Evolutionary conservation across 257 asterid genomes (phyloP), one percentile per base, ranked within the genome.

Genomic region (Fraxinus americana): DNA sequence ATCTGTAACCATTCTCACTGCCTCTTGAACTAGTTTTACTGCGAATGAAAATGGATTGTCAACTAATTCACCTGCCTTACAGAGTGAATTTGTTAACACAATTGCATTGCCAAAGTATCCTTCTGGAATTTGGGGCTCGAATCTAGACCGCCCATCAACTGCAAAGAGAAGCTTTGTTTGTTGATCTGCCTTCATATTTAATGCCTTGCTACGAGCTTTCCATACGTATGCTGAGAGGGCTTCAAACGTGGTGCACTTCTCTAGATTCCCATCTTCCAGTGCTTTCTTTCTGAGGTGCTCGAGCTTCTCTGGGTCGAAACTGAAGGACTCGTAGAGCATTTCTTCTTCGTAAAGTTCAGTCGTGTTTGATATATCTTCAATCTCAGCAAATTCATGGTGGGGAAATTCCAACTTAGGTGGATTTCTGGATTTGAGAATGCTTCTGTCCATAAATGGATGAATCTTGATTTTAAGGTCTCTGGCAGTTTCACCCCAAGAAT

Each of bases 401-500:
- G 78, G 75, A 67, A 59, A 67, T 27, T 67, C 34, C 14, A 73
- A 50, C 0, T 50, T 35, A 4, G 83, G 83, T 25, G 79, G 83
- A 4, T 79, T 12, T 36, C 83, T 79, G 25, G 83, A 30, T 23
- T 71, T 71, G 10, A 79, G 61, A 17, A 79, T 52, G 19, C 75
- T 43, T 25, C 83, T 74, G 21, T 79, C 83, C 69, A 79, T 73
- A 67, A 73, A 73, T 14, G 83, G 83, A 21, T 74, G 54, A 30
- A 67, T 5, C 36, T 63, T 63, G 8, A 63, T 32, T 63, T 63
- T 63, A 30, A 75, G 41, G 29, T 70, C 83, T 75, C 80, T 80
- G n/a, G 80, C 32, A 13, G 80, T 75, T 59, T 80, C 80, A 19
- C 72, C 83, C 83, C 83, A 80, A 17, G 83, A 70, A 29, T 80